Base-by-base conservation (phyloP, 1,284 basidiomycete genomes). In the Coniferiporia sulphurascens region DNA sequence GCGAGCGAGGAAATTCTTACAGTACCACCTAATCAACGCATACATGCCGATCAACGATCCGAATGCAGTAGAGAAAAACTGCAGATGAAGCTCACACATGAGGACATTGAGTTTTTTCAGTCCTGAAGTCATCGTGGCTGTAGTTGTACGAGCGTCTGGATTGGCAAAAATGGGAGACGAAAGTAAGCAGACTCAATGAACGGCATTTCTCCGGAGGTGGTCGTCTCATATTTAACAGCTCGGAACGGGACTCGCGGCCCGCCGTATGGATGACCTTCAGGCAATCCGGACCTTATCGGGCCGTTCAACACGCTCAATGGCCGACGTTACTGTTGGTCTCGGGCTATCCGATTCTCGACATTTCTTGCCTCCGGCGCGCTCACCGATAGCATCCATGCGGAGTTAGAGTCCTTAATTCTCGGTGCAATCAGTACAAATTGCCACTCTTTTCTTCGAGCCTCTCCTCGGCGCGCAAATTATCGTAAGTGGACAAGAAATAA, bases 41-140 rank as follows among this genome's bases (percentile, higher is more conserved):
- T n/a, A 34, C 36, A 22, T 3, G 22, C 17, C 21, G 27, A 52
- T 54, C 22, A 54, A 38, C 46, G 52, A 27, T 17, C 45, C 21
- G 12, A 35, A 48, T 53, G 43, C 10, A 50, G 58, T 1, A 55
- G 15, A 12, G 12, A 15, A 41, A 44, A 12, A 55, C 9, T 44
- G 15, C 10, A 35, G 56, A 35, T 38, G 38, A 63, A 65, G 70
- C 81, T 64, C 71, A 88, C 87, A 90, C 88, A 90, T 89, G 44
- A 90, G 72, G n/a, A 86, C 79, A 67, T 87, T 86, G 38, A 89
- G 65, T 69, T 83, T 86, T 55, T 72, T 64, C 41, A 52, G 48
- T 22, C 8, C 21, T 7, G 44, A 34, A 34, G 59, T 22, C 53
- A 59, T 54, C 19, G 22, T 56, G 53, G 13, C 48, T 17, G 34